Conservation (phyloP, 495 filamentous ascomycete genomes). For the Talaromyces stipitatus region DNA sequence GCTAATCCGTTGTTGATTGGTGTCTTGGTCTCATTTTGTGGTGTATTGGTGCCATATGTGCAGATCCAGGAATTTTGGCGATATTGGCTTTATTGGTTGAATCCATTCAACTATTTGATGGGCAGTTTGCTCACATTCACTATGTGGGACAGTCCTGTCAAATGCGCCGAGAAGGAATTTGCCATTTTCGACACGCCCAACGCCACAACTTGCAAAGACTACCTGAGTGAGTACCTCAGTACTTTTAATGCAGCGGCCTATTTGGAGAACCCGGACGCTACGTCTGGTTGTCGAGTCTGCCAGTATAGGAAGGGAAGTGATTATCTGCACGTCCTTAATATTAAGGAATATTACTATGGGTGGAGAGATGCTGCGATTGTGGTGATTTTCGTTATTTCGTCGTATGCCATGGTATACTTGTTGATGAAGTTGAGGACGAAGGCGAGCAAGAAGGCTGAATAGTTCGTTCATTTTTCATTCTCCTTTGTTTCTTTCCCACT, state of each 20-base stretch:
- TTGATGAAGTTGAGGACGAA: slow-evolving; percentile 40
- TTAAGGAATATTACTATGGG: slow-evolving; percentile 35
- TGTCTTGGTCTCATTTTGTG: slow-evolving; percentile 49
- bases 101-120: slow-evolving; percentile 64
- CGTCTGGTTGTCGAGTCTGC: slow-evolving; percentile 53
- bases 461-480: not conserved
- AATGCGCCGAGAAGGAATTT: slow-evolving; percentile 52
- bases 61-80: slow-evolving; percentile 53
- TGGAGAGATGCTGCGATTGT: slow-evolving; percentile 38
- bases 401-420: slow-evolving; percentile 38
- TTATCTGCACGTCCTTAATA: slow-evolving; percentile 29
- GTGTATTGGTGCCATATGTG: slow-evolving; percentile 31
- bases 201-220: slow-evolving; percentile 48
- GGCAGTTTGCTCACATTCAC: slow-evolving; percentile 49
- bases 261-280: slow-evolving; percentile 47
- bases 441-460: slow-evolving; percentile 32
- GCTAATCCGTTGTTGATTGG: slow-evolving; percentile 50
- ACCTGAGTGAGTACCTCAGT: slow-evolving; percentile 43
- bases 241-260: slow-evolving; percentile 39
- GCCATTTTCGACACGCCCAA: slow-evolving; percentile 47
- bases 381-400: slow-evolving; percentile 36
- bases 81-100: slow-evolving; percentile 73
- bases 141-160: slow-evolving; percentile 46
- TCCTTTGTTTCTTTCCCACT: not conserved
- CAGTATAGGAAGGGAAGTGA: slow-evolving; percentile 30